Base-by-base conservation (phyloP, 1,139 yeast genomes). In the Candida sanyaensis region DNA sequence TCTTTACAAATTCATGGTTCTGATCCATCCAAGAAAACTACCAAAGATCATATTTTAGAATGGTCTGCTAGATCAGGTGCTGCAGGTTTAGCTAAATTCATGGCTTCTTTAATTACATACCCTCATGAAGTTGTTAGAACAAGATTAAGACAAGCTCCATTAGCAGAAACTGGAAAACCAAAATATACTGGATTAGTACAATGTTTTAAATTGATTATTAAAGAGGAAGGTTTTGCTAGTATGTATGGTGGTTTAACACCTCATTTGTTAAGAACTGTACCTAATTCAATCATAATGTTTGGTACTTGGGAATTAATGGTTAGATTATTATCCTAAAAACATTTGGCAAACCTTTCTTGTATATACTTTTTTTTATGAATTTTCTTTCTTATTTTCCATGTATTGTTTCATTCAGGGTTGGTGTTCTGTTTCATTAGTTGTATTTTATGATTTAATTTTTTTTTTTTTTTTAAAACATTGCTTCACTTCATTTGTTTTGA, bases 191-290 rank as follows among this genome's bases (percentile, higher is more conserved):
- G 99, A 0, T 74, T 95, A 45, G 63, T 92, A 11, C 97, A 91
- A 65, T 88, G 96, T 59, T 92, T 95, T 74, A 82, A 76, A 59
- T 73, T 91, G 37, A 84, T 95, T 13, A 71, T 89, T 21, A 88
- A 86, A 60, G 97, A 93, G 63, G 99, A 95, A 70, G 99, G 99
- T 0, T 68, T 93, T 46, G 84, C 80, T 4, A 88, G 97, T 37
- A 88, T 95, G 92, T 95, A 95, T 63, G 97, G 99, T 50, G 99
- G 99, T 1, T 76, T 95, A 62, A 93, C 99, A 1, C 98, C 99
- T 2, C 99, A 95, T 69, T 75, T 95, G 59, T 79, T 95, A 69
- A 81, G 99, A 68, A 95, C 99, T 0, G 99, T 95, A 43, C 99
- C 99, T 2, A 95, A 93, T 67, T 89, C 97, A 58, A 91, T 95